A percentile compares a stretch with the other conserved stretches of the same genome.
Evolutionary conservation across 495 filamentous ascomycete genomes (phyloP).

Genomic region (Cercophora sp.): DNA sequence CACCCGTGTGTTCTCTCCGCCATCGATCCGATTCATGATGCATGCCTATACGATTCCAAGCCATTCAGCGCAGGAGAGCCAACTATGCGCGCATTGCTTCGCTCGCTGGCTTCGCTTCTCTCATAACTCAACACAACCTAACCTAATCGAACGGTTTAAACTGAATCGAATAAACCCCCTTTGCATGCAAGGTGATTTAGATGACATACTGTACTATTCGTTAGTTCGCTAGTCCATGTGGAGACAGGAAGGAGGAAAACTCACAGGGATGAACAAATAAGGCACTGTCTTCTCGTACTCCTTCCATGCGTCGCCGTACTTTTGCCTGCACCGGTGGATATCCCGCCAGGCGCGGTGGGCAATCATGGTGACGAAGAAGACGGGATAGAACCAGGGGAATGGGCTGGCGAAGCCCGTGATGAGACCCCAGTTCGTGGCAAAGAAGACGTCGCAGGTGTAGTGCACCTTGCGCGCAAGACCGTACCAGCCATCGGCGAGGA

Average conservation of each 20-base stretch:
- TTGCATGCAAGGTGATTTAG: constrained; percentile 11
- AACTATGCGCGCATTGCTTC: neutral
- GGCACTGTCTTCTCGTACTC: constrained; percentile 87
- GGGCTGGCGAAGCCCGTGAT: constrained; percentile 67
- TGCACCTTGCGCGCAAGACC: constrained; percentile 91
- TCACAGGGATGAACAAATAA: constrained; percentile 93
- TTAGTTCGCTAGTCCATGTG: too few species aligned
- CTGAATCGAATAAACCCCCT: neutral
- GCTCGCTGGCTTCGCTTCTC: neutral
- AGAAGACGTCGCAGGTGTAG: constrained; percentile 87
- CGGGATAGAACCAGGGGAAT: constrained; percentile 95
- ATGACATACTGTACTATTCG: constrained; percentile 36
- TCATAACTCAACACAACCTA: too few species aligned
- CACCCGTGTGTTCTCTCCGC: neutral
- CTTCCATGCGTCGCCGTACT: constrained; percentile 89
- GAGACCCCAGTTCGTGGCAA: constrained; percentile 59
- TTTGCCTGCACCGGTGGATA: constrained; percentile 74
- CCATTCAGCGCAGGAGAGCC: neutral
- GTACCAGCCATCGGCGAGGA: constrained; percentile 92
- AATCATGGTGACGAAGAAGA: constrained; percentile 92
- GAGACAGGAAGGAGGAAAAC: too few species aligned
- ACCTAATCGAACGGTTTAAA: neutral
- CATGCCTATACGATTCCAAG: neutral
- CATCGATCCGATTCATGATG: neutral
- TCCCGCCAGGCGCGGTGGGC: constrained; percentile 81